Evolutionary conservation across 768 basidiomycete genomes (phyloP).

Genomic region (Leucosporidium creatinivorum): DNA sequence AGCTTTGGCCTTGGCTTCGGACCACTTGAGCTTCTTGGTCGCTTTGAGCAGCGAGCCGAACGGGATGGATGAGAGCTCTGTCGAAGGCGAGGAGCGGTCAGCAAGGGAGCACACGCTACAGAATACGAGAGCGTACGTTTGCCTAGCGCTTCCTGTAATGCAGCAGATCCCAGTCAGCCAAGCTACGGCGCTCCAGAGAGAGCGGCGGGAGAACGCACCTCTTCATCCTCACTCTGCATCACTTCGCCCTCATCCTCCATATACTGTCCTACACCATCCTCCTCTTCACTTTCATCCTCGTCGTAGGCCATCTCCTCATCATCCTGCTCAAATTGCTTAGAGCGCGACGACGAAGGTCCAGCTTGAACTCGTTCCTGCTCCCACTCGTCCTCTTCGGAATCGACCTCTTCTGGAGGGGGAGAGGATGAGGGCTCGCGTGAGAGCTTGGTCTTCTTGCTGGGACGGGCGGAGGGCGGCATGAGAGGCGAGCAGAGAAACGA

Average conservation of each 20-base stretch:
- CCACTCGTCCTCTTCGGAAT: conserved; percentile 6
- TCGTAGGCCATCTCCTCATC: conserved; percentile 1
- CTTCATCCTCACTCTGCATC: conserved; percentile 17
- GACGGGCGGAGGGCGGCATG: too few species aligned
- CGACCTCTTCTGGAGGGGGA: too few species aligned
- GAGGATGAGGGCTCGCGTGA: too few species aligned
- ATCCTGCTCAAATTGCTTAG: conserved; percentile 4
- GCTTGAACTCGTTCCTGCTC: background rate
- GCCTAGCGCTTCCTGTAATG: conserved; percentile 5
- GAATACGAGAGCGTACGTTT: conserved; percentile 12
- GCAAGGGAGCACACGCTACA: background rate
- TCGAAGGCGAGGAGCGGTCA: background rate
- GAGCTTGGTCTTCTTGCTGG: too few species aligned
- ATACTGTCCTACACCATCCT: conserved; percentile 25
- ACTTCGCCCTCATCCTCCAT: conserved; percentile 26
- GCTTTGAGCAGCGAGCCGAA: conserved; percentile 29
- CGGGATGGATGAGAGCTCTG: conserved; percentile 32
- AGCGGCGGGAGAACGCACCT: conserved; percentile 8
- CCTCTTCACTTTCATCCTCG: conserved; percentile 4
- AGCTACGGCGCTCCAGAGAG: too few species aligned
- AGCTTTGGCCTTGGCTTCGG: background rate
- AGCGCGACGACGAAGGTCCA: background rate
- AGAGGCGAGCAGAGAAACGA: too few species aligned
- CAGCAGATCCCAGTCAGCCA: background rate
- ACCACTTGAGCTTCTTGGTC: conserved; percentile 24